Evolutionary conservation across 192 early-diverging fungal species (phyloP), one percentile per base, ranked within the genome.

Genomic region (Coemansia sp.): DNA sequence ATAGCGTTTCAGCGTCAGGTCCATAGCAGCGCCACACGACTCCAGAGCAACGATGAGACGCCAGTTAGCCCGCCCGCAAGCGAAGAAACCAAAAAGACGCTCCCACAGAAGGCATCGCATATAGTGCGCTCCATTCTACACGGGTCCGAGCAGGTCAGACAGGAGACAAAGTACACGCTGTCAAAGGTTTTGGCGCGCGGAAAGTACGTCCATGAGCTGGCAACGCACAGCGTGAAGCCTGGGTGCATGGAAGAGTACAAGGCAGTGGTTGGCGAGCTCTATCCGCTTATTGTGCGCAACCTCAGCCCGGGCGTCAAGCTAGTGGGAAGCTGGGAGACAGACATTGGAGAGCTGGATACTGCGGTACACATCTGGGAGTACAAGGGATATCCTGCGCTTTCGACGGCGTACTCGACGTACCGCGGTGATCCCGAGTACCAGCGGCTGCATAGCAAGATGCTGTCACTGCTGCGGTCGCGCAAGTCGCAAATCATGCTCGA

Each of bases 311-410:
- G 85, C 20, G 85, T 91, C 17, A 90, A 92, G 69, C 78, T 97
- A 17, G 94, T 90, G 60, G 95, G 95, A 37, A 93, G 91, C 75
- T 97, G 91, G 91, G 81, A 86, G 40, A 89, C 89, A 19, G 87
- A 93, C 61, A 89, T 97, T 68, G 95, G 95, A 9, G 86, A 89
- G 21, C 82, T 92, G 55, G 95, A 97, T 81, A 90, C 90, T 57
- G 89, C 89, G 25, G 60, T 66, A 26, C 95, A 97, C 60, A 87
- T 97, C 65, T 97, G 95, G 95, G 92, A 97, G 75, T 97, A 94
- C 81, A 81, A 93, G 63, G 90, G 93, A 7, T 97, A 97, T 60
- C 85, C 83, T 11, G 93, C 90, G 12, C 89, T 93, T 71, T 75
- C 87, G 25, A 78, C 87, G 42, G 88, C 89, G 10, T 84, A 86